Evolutionary conservation across 768 basidiomycete genomes (phyloP), one percentile per base, ranked within the genome.

Genomic region (Termitomyces sp.): DNA sequence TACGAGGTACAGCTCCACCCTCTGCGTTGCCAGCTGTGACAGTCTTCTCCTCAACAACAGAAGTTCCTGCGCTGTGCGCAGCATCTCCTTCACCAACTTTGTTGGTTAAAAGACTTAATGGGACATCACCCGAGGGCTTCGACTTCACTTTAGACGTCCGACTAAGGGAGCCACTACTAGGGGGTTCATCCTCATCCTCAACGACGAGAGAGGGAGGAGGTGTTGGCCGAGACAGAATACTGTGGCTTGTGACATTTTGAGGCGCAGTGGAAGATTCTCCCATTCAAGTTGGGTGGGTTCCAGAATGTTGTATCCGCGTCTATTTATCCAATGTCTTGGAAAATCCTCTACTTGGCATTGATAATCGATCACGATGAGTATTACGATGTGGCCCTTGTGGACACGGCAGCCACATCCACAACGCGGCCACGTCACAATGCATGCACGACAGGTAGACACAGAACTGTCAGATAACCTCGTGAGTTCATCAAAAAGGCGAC

Each of bases 111-210:
- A 32, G 10, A 20, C 13, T 10, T 20, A 2, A 30, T 10, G 18
- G 16, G 28, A 16, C 26, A 47, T 47, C 32, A 81, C 72, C 32
- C 82, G 65, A 13, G 77, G n/a, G 22, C 53, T 36, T 46, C 28
- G 45, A 32, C 42, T 58, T 62, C 60, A 75, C 66, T 74, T 76
- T 60, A 72, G 69, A 26, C 63, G 66, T 38, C 69, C 70, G 28
- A 68, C 51, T n/a, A 58, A 61, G 26, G 66, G 61, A 64, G 63
- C 72, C 69, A 72, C 71, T 74, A 75, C 73, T 74, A 74, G 75
- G 74, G 63, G 74, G 75, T 69, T 75, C 73, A 42, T 77, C 74
- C 59, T 75, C 74, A 58, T 77, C 75, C 72, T 77, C 75, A 58
- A 67, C 62, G 66, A 70, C 61, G 59, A 70, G 63, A 47, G 71